Evolutionary conservation across 1,284 basidiomycete genomes (phyloP).

Genomic region (Sanghuangporus weigelae): DNA sequence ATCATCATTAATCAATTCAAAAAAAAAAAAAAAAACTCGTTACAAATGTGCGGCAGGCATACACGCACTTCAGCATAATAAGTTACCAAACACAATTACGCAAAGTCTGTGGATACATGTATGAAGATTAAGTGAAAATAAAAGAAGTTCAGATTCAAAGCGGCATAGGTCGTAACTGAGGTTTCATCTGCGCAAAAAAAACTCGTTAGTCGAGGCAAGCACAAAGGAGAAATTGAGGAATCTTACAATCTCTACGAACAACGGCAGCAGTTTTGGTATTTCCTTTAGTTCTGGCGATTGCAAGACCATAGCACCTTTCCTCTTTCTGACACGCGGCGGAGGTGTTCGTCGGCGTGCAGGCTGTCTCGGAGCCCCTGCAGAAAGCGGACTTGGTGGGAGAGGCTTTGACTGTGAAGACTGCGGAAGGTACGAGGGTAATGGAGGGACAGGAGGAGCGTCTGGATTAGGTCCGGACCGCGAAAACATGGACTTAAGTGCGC

Average conservation of each 20-base stretch:
- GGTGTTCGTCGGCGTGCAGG: slow-evolving; percentile 7
- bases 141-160: background rate
- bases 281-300: slow-evolving; percentile 74
- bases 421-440: slow-evolving; percentile 31
- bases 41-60: background rate
- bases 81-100: background rate
- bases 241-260: slow-evolving; percentile 87
- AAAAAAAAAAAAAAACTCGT: background rate
- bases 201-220: background rate
- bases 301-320: slow-evolving; percentile 41
- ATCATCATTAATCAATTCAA: background rate
- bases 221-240: background rate
- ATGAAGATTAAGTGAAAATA: background rate
- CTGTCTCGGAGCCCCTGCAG: slow-evolving; percentile 24
- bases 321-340: slow-evolving; percentile 25
- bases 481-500: slow-evolving; percentile 12
- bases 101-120: background rate
- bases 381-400: slow-evolving; percentile 30
- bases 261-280: slow-evolving; percentile 72
- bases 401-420: slow-evolving; percentile 25
- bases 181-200: slow-evolving; percentile 10
- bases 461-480: background rate
- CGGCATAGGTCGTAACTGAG: slow-evolving; percentile 11
- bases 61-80: background rate
- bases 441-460: slow-evolving; percentile 34